Percentiles rank a stretch among this genome's conserved stretches.
Evolutionary conservation across 2,329 filamentous ascomycete species (phyloP).

Genomic region (Venturia oleaginea): DNA sequence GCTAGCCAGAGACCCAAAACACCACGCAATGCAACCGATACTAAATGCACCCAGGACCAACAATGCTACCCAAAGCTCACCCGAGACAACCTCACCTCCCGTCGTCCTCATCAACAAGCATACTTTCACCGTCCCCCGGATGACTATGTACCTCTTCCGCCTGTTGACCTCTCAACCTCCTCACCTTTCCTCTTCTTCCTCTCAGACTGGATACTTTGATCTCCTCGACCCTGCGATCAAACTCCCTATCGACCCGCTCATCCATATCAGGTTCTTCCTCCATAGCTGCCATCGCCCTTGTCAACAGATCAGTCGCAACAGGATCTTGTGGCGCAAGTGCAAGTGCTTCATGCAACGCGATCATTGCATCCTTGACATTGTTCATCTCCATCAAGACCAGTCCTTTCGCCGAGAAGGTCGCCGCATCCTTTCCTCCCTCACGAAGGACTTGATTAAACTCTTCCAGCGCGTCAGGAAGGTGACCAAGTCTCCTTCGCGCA

Average conservation of each 20-base stretch:
- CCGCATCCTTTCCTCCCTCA: slow-evolving; percentile 68
- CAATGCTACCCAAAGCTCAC: neutral
- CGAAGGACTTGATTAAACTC: slow-evolving; percentile 84
- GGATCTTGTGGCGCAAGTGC: slow-evolving; percentile 72
- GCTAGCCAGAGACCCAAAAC: neutral
- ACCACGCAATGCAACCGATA: neutral
- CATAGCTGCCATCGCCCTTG: slow-evolving; percentile 50
- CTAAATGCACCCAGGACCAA: neutral
- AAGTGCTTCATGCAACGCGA: slow-evolving; percentile 75
- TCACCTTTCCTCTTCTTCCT: slow-evolving; percentile 42
- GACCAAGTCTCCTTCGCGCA: slow-evolving; percentile 64
- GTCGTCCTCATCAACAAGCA: slow-evolving; percentile 49
- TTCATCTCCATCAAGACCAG: slow-evolving; percentile 73
- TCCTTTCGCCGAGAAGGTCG: slow-evolving; percentile 73
- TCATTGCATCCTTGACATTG: slow-evolving; percentile 65
- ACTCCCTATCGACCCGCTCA: slow-evolving; percentile 17
- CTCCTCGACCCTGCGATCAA: slow-evolving; percentile 39
- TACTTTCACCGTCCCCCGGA: slow-evolving; percentile 34
- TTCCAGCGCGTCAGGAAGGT: slow-evolving; percentile 60
- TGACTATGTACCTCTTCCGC: slow-evolving; percentile 30
- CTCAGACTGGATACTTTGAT: slow-evolving; percentile 2
- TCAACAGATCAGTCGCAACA: slow-evolving; percentile 69
- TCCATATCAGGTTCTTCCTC: slow-evolving; percentile 18
- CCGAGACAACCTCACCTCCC: neutral
- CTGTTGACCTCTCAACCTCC: slow-evolving; percentile 39